Base-by-base conservation (phyloP, 1,139 yeast genomes). In the Magnusiomyces fungicola region DNA sequence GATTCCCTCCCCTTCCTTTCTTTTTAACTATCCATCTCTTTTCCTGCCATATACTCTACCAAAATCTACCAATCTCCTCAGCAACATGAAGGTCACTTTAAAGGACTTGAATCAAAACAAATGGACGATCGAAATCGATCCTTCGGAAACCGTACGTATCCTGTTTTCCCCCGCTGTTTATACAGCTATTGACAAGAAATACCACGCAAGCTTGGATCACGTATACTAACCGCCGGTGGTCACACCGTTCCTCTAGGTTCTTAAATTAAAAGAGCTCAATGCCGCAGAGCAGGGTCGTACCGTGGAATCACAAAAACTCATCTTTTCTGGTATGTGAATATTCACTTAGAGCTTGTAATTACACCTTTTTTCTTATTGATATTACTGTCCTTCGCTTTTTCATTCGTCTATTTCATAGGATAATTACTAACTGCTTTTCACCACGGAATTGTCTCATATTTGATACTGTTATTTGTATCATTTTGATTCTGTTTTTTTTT, bases 101-200 rank as follows among this genome's bases (percentile, higher is more conserved):
- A 89, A 90, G 67, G 96, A 92, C 69, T 86, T 92, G 69, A 89
- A 90, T 72, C 94, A 92, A 71, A 90, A 87, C 65, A 86, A 82
- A 66, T 80, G 90, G 67, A 77, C 89, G 39, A 64, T 92, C 55
- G 96, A 87, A 34, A 79, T 89, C 50, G 95, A 84, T 53, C 73
- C 77, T 18, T 57, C 77, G 22, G 88, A 81, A 50, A 76, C 87
- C 2, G 94, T 81, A 70, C 56, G 83, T 76, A 19, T 16, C 18
- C 5, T 19, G 29, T 16, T n/a, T 27, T n/a, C n/a, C n/a, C n/a
- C n/a, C n/a, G n/a, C n/a, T n/a, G n/a, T n/a, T n/a, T n/a, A n/a
- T n/a, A n/a, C n/a, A n/a, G n/a, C n/a, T n/a, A n/a, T n/a, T n/a
- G n/a, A n/a, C n/a, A n/a, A n/a, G n/a, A n/a, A n/a, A n/a, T n/a